Evolutionary conservation across 768 basidiomycete species (phyloP).

Genomic region (Polyporus arcularius): DNA sequence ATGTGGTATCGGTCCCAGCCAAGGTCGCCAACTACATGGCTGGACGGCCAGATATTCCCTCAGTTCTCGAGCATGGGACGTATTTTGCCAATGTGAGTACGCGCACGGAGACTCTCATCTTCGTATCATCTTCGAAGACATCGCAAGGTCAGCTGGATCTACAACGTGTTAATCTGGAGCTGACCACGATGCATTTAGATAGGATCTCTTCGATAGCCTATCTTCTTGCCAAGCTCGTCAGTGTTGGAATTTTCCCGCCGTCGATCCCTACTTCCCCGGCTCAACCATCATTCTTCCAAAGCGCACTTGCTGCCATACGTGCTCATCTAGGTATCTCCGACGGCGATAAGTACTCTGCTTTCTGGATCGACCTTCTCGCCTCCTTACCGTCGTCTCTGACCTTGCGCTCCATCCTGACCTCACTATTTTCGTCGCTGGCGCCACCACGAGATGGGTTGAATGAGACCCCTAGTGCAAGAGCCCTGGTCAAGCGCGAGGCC

Average conservation of each 20-base stretch:
- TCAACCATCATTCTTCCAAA: constrained; percentile 71
- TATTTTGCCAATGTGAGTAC: constrained; percentile 58
- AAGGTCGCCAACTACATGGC: constrained; percentile 75
- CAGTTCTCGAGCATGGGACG: constrained; percentile 50
- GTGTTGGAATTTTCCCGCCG: constrained; percentile 64
- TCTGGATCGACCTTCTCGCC: constrained; percentile 51
- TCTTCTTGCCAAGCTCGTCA: constrained; percentile 66
- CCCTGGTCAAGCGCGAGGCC: constrained; percentile 54
- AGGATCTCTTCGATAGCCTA: constrained; percentile 47
- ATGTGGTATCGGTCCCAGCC: constrained; percentile 65
- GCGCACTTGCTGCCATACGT: constrained; percentile 51
- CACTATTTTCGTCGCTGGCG: constrained; percentile 54
- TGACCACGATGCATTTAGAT: constrained; percentile 30
- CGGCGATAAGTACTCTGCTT: constrained; percentile 41
- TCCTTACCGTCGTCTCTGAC: constrained; percentile 51
- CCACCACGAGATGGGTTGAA: constrained; percentile 34
- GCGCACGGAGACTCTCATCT: constrained; percentile 54
- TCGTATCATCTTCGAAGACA: constrained; percentile 39
- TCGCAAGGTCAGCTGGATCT: constrained; percentile 41
- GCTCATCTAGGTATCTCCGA: constrained; percentile 33
- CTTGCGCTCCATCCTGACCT: constrained; percentile 59
- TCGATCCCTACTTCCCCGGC: constrained; percentile 51
- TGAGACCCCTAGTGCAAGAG: constrained; percentile 36
- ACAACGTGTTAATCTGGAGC: constrained; percentile 4
- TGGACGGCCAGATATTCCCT: constrained; percentile 43